phyloP scores from a whole-genome alignment of 1,284 basidiomycete species.

The Trichosporon asahii region DNA sequence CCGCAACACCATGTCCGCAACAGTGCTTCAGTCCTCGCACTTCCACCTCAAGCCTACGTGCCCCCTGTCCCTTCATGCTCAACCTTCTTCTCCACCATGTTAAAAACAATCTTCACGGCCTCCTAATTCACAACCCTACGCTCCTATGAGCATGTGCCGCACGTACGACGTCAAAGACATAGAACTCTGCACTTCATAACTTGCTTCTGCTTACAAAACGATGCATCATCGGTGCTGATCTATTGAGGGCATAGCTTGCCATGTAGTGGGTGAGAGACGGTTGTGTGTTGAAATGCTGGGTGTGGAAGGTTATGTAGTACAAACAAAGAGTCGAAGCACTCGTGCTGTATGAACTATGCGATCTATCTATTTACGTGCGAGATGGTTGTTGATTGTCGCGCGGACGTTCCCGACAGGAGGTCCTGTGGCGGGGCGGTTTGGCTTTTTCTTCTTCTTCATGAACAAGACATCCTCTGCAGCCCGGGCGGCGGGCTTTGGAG shows the following conservation, averaged over 20 bases:
- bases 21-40: neutral
- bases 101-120: neutral
- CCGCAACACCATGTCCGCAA: neutral
- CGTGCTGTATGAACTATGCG: constrained; percentile 20
- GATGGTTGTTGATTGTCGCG: constrained; percentile 23
- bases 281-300: neutral
- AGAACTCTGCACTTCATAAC: neutral
- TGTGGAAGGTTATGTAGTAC: neutral
- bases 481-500: constrained; percentile 19
- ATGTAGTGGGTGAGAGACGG: neutral
- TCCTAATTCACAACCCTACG: neutral
- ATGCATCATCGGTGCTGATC: neutral
- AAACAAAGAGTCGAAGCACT: neutral
- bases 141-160: neutral
- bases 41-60: neutral
- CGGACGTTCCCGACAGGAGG: constrained; percentile 22
- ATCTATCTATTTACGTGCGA: constrained; percentile 60
- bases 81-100: neutral
- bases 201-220: neutral
- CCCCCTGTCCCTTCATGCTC: neutral
- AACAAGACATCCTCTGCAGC: constrained; percentile 42
- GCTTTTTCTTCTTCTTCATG: constrained; percentile 48
- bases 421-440: constrained; percentile 11
- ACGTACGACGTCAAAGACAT: neutral
- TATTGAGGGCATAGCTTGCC: neutral